Evolutionary conservation across 2,329 filamentous ascomycete species (phyloP).

Genomic region (Aspergillus spinulosporus): DNA sequence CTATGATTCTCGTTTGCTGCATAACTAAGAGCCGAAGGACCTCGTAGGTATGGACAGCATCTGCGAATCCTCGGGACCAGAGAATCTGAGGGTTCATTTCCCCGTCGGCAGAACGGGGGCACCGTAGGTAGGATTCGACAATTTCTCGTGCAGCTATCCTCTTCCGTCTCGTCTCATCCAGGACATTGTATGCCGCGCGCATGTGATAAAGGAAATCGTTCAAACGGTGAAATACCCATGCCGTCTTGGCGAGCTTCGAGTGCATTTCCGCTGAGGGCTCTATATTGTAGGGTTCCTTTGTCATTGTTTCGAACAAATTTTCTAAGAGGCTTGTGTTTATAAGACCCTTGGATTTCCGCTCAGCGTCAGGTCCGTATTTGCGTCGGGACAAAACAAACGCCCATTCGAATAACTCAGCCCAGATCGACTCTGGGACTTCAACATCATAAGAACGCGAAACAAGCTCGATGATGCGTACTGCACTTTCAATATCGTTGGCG

Average conservation of each 20-base stretch:
- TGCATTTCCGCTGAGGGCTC: conserved; percentile 60
- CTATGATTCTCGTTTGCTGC: conserved; percentile 30
- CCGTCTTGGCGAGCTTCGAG: conserved; percentile 34
- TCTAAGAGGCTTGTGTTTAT: conserved; percentile 49
- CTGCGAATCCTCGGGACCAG: conserved; percentile 27
- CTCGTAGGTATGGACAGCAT: conserved; percentile 37
- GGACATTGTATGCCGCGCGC: conserved; percentile 31
- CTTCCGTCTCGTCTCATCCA: conserved; percentile 31
- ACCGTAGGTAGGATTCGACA: conserved; percentile 28
- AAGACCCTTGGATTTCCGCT: conserved; percentile 28
- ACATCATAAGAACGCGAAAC: conserved; percentile 63
- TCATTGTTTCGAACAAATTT: conserved; percentile 62
- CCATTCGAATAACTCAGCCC: conserved; percentile 69
- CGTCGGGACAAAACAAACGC: conserved; percentile 58
- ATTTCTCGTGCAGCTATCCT: conserved; percentile 28
- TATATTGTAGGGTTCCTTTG: conserved; percentile 56
- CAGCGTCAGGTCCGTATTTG: conserved; percentile 37
- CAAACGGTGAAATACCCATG: conserved; percentile 24
- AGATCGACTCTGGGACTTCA: conserved; percentile 57
- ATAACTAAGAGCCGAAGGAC: conserved; percentile 31
- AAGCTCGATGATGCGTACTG: conserved; percentile 61
- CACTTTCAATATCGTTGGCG: conserved; percentile 63
- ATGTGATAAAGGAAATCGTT: conserved; percentile 30
- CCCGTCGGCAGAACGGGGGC: not conserved
- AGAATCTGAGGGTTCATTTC: conserved; percentile 20